Conservation (phyloP, 768 basidiomycete genomes). For the Cyathus striatus region DNA sequence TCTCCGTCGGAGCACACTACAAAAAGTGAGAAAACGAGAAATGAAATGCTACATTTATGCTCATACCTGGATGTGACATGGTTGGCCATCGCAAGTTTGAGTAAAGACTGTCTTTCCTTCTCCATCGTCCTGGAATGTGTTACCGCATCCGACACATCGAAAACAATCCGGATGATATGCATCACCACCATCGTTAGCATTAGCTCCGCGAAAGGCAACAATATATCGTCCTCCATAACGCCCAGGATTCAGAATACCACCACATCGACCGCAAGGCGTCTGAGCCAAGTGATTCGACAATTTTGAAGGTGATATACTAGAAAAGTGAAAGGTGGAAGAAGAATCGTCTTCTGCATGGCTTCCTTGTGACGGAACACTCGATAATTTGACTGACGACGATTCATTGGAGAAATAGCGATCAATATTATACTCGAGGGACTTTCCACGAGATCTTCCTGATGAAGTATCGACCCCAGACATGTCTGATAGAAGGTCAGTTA, state of each 20-base stretch:
- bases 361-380: too few species aligned
- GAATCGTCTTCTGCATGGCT: too few species aligned
- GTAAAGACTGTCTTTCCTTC: constrained; percentile 71
- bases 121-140: constrained; percentile 54
- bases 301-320: too few species aligned
- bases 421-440: too few species aligned
- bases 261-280: too few species aligned
- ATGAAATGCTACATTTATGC: too few species aligned
- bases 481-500: constrained; percentile 58
- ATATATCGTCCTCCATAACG: constrained; percentile 62
- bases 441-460: too few species aligned
- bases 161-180: constrained; percentile 77
- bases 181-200: constrained; percentile 37
- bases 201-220: constrained; percentile 56
- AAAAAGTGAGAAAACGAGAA: too few species aligned
- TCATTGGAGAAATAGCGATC: too few species aligned
- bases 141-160: constrained; percentile 61
- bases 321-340: too few species aligned
- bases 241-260: constrained; percentile 49
- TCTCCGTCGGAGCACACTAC: constrained; percentile 42
- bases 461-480: constrained; percentile 53
- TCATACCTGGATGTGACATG: constrained; percentile 61
- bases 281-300: too few species aligned
- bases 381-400: too few species aligned
- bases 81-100: constrained; percentile 53